phyloP scores from a whole-genome alignment of 768 basidiomycete species.

The Aureoboletus auriporus region DNA sequence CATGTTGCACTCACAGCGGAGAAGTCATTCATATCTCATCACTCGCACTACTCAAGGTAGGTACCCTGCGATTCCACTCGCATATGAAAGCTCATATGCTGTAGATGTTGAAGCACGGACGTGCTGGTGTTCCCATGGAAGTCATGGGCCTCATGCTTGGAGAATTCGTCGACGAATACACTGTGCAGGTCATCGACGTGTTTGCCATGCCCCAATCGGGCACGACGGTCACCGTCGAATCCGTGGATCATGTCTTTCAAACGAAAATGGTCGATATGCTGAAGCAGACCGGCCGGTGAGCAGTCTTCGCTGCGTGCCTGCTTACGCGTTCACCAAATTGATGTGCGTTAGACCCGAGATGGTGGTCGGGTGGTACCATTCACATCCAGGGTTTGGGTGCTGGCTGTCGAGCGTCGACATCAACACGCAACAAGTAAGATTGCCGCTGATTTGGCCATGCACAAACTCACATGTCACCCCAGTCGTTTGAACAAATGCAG shows the following conservation, averaged over 20 bases:
- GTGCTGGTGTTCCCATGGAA: constrained; percentile 98
- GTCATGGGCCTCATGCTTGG: constrained; percentile 99
- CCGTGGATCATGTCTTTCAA: constrained; percentile 98
- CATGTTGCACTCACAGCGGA: constrained; percentile 45
- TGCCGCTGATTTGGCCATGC: not conserved
- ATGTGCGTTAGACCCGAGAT: constrained; percentile 72
- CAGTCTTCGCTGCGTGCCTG: constrained; percentile 10
- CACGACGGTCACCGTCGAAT: constrained; percentile 96
- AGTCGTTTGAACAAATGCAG: constrained; percentile 97
- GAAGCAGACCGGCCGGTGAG: constrained; percentile 95
- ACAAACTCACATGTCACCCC: constrained; percentile 12
- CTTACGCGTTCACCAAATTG: constrained; percentile 2
- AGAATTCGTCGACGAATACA: constrained; percentile 98
- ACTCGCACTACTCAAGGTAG: constrained; percentile 90
- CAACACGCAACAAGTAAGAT: constrained; percentile 88
- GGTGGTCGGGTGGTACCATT: constrained; percentile 99
- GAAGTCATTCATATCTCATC: constrained; percentile 98
- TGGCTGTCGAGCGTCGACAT: constrained; percentile 99
- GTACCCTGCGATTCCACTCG: constrained; percentile 8
- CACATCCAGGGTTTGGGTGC: constrained; percentile 98
- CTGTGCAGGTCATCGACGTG: constrained; percentile 91
- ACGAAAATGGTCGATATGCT: constrained; percentile 98
- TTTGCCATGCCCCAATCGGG: constrained; percentile 99
- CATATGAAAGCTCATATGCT: constrained; percentile 1
- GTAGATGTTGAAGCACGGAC: constrained; percentile 98